Conservation (phyloP, 352 stramenopile species). For the Globisporangium parvum region DNA sequence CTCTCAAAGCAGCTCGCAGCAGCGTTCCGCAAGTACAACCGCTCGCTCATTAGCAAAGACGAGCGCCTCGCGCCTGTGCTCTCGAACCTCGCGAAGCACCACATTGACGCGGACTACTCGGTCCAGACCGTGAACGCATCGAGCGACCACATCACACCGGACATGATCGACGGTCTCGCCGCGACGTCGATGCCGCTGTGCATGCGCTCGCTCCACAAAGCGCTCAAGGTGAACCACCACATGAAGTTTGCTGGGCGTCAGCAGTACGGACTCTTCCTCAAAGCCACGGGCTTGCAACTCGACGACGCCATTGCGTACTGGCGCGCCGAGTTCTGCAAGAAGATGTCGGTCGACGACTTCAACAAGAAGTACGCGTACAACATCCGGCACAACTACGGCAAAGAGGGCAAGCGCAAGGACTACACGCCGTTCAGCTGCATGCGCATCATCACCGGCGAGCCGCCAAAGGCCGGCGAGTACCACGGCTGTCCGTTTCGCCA, state of each 20-base stretch:
- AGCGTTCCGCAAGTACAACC: slow-evolving; percentile 85
- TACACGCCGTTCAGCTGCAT: slow-evolving; percentile 96
- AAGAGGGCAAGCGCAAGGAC: slow-evolving; percentile 97
- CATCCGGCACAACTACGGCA: slow-evolving; percentile 99
- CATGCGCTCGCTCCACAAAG: slow-evolving; percentile 95
- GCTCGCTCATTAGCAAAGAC: slow-evolving; percentile 89
- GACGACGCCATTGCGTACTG: slow-evolving; percentile 97
- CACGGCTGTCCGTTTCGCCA: slow-evolving; percentile 98
- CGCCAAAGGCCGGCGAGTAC: slow-evolving; percentile 91
- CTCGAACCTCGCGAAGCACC: slow-evolving; percentile 95
- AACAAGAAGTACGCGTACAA: slow-evolving; percentile 99
- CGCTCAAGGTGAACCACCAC: slow-evolving; percentile 93
- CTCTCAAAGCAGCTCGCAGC: slow-evolving; percentile 90
- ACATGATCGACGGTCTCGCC: slow-evolving; percentile 90
- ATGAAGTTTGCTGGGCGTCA: slow-evolving; percentile 95
- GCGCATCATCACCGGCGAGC: slow-evolving; percentile 96
- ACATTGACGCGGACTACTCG: slow-evolving; percentile 90
- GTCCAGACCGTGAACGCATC: slow-evolving; percentile 24
- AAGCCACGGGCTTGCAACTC: slow-evolving; percentile 94
- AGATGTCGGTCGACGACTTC: slow-evolving; percentile 96
- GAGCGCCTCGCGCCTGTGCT: slow-evolving; percentile 91
- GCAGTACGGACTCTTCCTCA: slow-evolving; percentile 99
- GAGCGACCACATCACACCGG: slow-evolving; percentile 71
- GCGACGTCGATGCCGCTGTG: slow-evolving; percentile 95
- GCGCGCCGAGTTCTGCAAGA: slow-evolving; percentile 91